Evolutionary conservation across 306 rosid genomes (phyloP).

Genomic region (Cucurbita pepo): DNA sequence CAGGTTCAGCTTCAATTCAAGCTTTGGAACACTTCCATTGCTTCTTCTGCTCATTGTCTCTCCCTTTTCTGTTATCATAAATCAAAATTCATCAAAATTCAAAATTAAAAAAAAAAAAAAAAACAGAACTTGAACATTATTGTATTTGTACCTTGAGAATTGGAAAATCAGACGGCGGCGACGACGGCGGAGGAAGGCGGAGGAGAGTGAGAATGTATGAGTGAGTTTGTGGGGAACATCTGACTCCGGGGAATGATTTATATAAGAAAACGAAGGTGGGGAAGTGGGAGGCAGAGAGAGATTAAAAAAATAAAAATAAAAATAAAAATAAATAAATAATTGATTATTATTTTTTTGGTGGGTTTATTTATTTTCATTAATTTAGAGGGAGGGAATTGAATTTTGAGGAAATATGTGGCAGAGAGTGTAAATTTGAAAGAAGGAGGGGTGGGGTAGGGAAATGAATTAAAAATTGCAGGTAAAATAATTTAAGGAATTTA

Average conservation of each 20-base stretch:
- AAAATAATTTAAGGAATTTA: not conserved
- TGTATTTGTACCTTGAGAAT: not conserved
- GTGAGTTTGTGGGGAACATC: constrained; percentile 14
- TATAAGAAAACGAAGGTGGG: constrained; percentile 49
- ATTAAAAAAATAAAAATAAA: not conserved
- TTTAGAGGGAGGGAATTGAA: not conserved
- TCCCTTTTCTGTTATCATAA: not conserved
- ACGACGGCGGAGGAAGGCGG: not conserved
- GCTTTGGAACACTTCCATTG: constrained; percentile 39
- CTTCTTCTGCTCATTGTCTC: constrained; percentile 47
- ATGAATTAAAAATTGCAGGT: not conserved
- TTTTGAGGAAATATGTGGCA: not conserved
- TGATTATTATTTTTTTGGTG: too few relatives aligned
- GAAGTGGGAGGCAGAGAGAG: constrained; percentile 27
- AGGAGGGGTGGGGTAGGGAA: not conserved
- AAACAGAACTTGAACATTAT: not conserved
- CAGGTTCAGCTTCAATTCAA: constrained; percentile 71
- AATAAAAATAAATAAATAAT: too few relatives aligned
- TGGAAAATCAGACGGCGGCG: not conserved
- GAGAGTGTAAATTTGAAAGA: not conserved
- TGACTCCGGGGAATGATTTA: constrained; percentile 34
- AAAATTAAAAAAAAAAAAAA: not conserved
- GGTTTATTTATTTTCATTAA: not conserved
- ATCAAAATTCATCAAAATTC: not conserved
- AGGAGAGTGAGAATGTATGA: not conserved